Base-by-base conservation (phyloP, 768 basidiomycete species). In the Boletus rubroflammeus region DNA sequence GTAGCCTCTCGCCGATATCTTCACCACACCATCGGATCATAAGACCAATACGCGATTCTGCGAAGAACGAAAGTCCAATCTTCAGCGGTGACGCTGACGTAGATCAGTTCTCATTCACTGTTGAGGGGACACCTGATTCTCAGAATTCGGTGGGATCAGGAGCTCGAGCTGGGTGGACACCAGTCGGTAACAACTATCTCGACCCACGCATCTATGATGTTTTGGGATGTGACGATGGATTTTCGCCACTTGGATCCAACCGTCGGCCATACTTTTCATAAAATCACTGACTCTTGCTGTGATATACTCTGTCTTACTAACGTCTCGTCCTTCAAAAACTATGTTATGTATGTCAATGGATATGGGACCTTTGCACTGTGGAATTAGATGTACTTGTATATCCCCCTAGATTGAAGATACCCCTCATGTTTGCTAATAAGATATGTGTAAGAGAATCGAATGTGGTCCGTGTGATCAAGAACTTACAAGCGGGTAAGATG, bases 51-150 rank as follows among this genome's bases (percentile, higher is more conserved):
- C 81, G 76, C 53, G 71, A 73, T 34, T 67, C 65, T 26, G 63
- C 71, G 23, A 65, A 65, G 26, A 26, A 25, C 35, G 29, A 56
- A 21, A 75, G 75, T 13, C 69, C 73, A 0, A 78, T 81, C 50
- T 83, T 81, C 48, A 75, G 75, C 32, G 72, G 71, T n/a, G 70
- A 73, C 11, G 63, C 69, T 17, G 81, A 83, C 39, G 60, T 80
- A 32, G 80, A 82, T 51, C 81, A 77, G 25, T 83, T 83, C 65
- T 73, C 69, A 39, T 83, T 81, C 64, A 72, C 73, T 36, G 71
- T 59, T 5, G 63, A 66, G 17, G 50, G 55, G 8, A 39, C 58
- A 45, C 45, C 58, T 3, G 55, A 55, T 19, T 48, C 65, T 1
- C 57, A 48, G 26, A 59, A 45, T 23, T 47, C 67, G n/a, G 42